phyloP scores from a whole-genome alignment of 2,329 filamentous ascomycete species.

The Xylariaceae sp. region DNA sequence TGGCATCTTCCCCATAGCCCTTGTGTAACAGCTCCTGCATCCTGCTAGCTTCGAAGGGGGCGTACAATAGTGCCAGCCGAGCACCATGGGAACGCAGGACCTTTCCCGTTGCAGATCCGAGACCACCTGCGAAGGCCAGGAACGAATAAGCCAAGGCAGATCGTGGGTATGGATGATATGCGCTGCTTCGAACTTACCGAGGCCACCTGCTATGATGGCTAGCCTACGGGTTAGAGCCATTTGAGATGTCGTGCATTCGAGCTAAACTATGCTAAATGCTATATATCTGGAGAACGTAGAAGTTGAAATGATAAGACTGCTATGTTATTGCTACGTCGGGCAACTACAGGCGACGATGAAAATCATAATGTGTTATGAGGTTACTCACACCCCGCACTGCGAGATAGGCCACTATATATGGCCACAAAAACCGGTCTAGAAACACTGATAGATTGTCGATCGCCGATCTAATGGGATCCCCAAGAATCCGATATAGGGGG shows the following conservation, averaged over 20 bases:
- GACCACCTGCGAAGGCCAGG: constrained; percentile 36
- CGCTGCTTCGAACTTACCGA: constrained; percentile 37
- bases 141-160: neutral
- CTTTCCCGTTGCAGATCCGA: constrained; percentile 47
- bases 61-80: constrained; percentile 48
- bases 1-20: constrained; percentile 36
- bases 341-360: neutral
- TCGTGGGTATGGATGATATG: neutral
- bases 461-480: neutral
- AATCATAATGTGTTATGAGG: neutral
- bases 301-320: too few species aligned
- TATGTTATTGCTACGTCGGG: neutral
- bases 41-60: constrained; percentile 46
- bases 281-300: too few species aligned
- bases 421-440: too few species aligned
- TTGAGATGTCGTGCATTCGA: neutral
- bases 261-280: neutral
- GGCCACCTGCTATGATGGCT: constrained; percentile 46
- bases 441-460: neutral
- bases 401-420: neutral
- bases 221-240: constrained; percentile 44
- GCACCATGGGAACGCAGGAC: constrained; percentile 45
- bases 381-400: neutral
- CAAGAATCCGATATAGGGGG: neutral
- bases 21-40: constrained; percentile 41